Conservation (phyloP, 768 basidiomycete species). For the Agaricus sinodeliciosus region DNA sequence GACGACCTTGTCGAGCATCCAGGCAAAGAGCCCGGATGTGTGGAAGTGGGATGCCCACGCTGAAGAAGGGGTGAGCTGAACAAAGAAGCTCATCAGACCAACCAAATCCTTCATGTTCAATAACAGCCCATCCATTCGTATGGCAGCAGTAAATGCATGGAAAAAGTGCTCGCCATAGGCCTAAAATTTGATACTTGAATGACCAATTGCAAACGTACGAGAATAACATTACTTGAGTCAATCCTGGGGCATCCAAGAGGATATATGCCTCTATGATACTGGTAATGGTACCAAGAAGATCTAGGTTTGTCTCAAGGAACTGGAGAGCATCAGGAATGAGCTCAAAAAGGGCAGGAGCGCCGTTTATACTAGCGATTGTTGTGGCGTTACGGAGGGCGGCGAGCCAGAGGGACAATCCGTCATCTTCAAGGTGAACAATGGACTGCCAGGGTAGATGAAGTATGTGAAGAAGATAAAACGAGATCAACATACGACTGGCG, state of each 20-base stretch:
- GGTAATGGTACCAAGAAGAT: conserved; percentile 63
- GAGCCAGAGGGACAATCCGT: conserved; percentile 72
- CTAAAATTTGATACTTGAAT: conserved; percentile 26
- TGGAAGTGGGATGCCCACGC: conserved; percentile 75
- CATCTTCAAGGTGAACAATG: conserved; percentile 67
- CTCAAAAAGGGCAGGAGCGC: conserved; percentile 46
- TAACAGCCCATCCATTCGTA: conserved; percentile 40
- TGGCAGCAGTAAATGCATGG: conserved; percentile 43
- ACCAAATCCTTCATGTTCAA: conserved; percentile 60
- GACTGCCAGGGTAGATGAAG: conserved; percentile 30
- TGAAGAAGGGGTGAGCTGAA: conserved; percentile 55
- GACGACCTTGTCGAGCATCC: conserved; percentile 50
- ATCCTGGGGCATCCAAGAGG: conserved; percentile 53
- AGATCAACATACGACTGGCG: conserved; percentile 38
- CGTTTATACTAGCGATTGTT: conserved; percentile 39
- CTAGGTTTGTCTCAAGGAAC: conserved; percentile 64
- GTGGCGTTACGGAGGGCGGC: conserved; percentile 61
- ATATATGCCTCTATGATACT: conserved; percentile 73
- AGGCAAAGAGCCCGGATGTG: conserved; percentile 63
- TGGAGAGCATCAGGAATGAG: conserved; percentile 58
- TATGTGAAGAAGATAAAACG: conserved; percentile 6
- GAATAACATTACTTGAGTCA: conserved; percentile 51
- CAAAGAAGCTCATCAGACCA: conserved; percentile 48
- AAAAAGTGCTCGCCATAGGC: conserved; percentile 50
- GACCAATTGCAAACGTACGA: background rate